Evolutionary conservation across 1,284 basidiomycete species (phyloP).

Genomic region (Cerrena zonata): DNA sequence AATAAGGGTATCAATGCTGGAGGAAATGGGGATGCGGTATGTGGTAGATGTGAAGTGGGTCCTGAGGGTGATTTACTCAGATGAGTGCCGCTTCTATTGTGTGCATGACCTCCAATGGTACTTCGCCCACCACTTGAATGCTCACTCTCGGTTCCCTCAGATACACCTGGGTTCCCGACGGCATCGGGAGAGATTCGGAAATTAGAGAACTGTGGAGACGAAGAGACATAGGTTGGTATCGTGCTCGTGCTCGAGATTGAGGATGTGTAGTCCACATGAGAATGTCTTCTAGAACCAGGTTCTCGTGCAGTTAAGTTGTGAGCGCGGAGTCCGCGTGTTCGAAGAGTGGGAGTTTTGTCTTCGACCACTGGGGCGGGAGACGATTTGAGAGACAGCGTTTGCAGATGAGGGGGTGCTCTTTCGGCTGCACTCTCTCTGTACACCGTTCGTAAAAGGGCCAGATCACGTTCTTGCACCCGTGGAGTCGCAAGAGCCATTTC

Average conservation of each 20-base stretch:
- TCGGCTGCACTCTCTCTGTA: slow-evolving; percentile 33
- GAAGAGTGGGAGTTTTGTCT: slow-evolving; percentile 10
- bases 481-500: slow-evolving; percentile 18
- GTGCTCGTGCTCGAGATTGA: neutral
- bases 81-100: slow-evolving; percentile 14
- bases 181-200: slow-evolving; percentile 15
- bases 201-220: slow-evolving; percentile 18
- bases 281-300: neutral
- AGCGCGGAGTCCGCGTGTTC: slow-evolving; percentile 3
- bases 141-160: slow-evolving; percentile 23
- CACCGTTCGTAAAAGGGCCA: too few species aligned
- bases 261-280: neutral
- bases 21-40: slow-evolving; percentile 35
- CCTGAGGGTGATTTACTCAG: slow-evolving; percentile 39
- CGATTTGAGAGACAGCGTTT: slow-evolving; percentile 14
- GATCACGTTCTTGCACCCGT: slow-evolving; percentile 2
- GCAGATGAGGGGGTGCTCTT: slow-evolving; percentile 30
- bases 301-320: neutral
- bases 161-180: slow-evolving; percentile 6
- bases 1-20: slow-evolving; percentile 58
- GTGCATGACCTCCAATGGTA: slow-evolving; percentile 37
- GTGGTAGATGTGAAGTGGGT: slow-evolving; percentile 25
- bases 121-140: slow-evolving; percentile 22
- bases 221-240: slow-evolving; percentile 8
- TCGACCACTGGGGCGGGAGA: neutral